These are phyloP conservation scores for Pseudogymnoascus verrucosus DNA, from an alignment of 2,329 filamentous ascomycete species.

Conservation along the genomic window DNA sequence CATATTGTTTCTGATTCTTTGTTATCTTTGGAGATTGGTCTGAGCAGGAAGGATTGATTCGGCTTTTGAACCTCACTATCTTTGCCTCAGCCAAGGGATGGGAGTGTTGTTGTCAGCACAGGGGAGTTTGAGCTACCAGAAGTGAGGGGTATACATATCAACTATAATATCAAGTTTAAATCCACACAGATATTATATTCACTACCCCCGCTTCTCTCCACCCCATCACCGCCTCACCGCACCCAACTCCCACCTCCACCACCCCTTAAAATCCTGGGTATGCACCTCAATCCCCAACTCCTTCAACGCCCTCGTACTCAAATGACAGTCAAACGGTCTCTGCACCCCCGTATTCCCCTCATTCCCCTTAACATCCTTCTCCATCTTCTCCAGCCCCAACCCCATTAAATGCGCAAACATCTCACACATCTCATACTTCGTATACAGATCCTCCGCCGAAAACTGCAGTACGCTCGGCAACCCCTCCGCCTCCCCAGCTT, in stretches of 20 bases:
- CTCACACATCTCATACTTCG: constrained; percentile 84
- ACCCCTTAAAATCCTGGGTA: constrained; percentile 67
- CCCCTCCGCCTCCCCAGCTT: neutral
- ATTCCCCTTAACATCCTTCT: constrained; percentile 62
- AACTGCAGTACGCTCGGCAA: constrained; percentile 73
- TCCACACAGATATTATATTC: neutral
- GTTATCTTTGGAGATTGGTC: too few relatives aligned
- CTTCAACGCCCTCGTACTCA: constrained; percentile 67
- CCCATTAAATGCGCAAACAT: constrained; percentile 73
- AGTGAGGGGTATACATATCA: neutral
- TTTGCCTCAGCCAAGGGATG: too few relatives aligned
- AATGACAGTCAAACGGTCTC: constrained; percentile 79
- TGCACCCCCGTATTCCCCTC: constrained; percentile 64
- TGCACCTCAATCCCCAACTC: constrained; percentile 67
- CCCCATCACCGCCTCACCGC: too few relatives aligned
- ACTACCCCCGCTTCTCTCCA: neutral
- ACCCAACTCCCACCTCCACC: constrained; percentile 65
- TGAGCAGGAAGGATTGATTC: too few relatives aligned
- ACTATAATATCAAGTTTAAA: neutral
- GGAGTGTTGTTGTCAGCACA: too few relatives aligned
- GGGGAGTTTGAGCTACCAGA: too few relatives aligned
- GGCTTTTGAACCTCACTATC: too few relatives aligned
- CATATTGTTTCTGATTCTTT: too few relatives aligned
- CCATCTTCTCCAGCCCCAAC: constrained; percentile 59
- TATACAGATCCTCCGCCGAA: constrained; percentile 76